phyloP scores from a whole-genome alignment of 805 yeast genomes.

The Metschnikowia borealis region DNA sequence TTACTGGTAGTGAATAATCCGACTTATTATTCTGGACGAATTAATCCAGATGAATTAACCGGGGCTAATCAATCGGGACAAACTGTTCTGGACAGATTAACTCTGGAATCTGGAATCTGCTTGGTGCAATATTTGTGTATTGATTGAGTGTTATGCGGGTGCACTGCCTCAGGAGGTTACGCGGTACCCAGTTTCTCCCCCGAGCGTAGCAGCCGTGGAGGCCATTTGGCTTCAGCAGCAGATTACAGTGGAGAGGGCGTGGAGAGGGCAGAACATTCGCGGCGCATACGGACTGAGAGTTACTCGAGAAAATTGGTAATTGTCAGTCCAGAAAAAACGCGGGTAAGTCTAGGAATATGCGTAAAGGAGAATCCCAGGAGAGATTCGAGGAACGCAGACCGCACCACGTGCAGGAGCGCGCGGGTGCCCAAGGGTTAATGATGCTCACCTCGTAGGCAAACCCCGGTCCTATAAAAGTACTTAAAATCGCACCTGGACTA shows the following conservation, averaged over 20 bases:
- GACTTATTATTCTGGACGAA: too few species aligned
- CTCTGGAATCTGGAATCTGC: too few species aligned
- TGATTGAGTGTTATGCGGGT: neutral
- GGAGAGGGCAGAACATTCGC: neutral
- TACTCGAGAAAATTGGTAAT: constrained; percentile 10
- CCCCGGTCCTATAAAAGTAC: constrained; percentile 7
- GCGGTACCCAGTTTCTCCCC: neutral
- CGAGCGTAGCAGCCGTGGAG: neutral
- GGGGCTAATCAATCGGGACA: too few species aligned
- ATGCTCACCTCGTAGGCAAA: constrained; percentile 7
- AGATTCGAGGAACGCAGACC: constrained; percentile 9
- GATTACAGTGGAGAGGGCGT: neutral
- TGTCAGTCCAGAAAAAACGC: constrained; percentile 8
- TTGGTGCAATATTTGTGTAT: neutral
- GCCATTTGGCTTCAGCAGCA: neutral
- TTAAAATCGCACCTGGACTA: constrained; percentile 8
- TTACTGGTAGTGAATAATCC: too few species aligned
- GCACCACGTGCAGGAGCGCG: constrained; percentile 10
- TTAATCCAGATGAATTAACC: too few species aligned
- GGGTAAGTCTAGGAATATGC: constrained; percentile 15
- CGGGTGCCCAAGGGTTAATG: constrained; percentile 3
- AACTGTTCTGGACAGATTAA: too few species aligned
- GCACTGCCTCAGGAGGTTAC: neutral
- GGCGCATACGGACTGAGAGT: constrained; percentile 2
- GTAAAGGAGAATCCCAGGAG: constrained; percentile 14